Percentiles rank a stretch among this genome's conserved stretches.
phyloP scores from a whole-genome alignment of 1,284 basidiomycete species.

The Cerioporus squamosus region DNA sequence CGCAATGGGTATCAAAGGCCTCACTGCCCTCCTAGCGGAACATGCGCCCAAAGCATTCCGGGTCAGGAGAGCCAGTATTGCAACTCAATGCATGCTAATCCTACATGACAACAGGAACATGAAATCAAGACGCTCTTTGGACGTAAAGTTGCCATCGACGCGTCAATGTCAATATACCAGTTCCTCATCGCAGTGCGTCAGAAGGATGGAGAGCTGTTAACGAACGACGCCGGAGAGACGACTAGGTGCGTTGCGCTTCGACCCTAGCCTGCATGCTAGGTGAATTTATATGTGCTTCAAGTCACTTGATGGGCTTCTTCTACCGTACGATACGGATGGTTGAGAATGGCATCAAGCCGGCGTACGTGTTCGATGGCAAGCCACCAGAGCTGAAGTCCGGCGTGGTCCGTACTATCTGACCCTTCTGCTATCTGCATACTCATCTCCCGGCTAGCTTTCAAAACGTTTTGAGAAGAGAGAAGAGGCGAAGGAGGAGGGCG shows the following conservation, averaged over 20 bases:
- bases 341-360: slow-evolving; percentile 99
- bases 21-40: slow-evolving; percentile 88
- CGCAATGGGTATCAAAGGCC: slow-evolving; percentile 88
- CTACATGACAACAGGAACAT: slow-evolving; percentile 59
- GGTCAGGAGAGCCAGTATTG: slow-evolving; percentile 29
- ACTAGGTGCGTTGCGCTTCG: slow-evolving; percentile 58
- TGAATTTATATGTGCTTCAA: slow-evolving; percentile 26
- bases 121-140: slow-evolving; percentile 98
- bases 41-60: slow-evolving; percentile 88
- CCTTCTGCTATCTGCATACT: neutral
- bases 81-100: neutral
- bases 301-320: slow-evolving; percentile 98
- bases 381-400: slow-evolving; percentile 97
- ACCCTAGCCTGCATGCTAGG: neutral
- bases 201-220: slow-evolving; percentile 95
- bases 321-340: slow-evolving; percentile 97
- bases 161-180: slow-evolving; percentile 95
- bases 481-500: slow-evolving; percentile 93
- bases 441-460: slow-evolving; percentile 61
- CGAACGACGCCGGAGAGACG: slow-evolving; percentile 95
- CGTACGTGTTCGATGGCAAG: slow-evolving; percentile 98
- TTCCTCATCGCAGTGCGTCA: slow-evolving; percentile 98
- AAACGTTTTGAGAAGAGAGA: slow-evolving; percentile 92
- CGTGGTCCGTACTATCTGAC: slow-evolving; percentile 67
- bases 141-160: slow-evolving; percentile 98